Evolutionary conservation across 2,329 filamentous ascomycete species (phyloP), one percentile per base, ranked within the genome.

Genomic region (Alternaria ventricosa): DNA sequence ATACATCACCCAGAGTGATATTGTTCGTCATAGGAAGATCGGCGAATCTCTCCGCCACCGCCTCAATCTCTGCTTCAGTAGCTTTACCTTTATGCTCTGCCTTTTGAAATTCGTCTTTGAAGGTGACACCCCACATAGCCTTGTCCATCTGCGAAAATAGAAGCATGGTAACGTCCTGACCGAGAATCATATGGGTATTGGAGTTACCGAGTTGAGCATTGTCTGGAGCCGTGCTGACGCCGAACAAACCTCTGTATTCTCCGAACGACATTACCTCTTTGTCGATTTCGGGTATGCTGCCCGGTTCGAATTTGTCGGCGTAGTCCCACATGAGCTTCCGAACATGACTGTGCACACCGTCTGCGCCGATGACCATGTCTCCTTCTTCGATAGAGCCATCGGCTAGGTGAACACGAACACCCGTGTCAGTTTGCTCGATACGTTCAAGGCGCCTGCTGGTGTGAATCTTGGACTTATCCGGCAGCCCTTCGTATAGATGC

Each of bases 1-100:
- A 82, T 2, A 84, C 36, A 11, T 82, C 75, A 0, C 70, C 69
- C 57, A 84, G 80, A 2, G 63, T 74, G 9, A 80, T 9, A 0
- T 61, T 70, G 3, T 73, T 72, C 2, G 69, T 68, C 12, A 82
- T 43, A 7, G 71, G 69, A 18, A 74, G 63, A 27, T 75, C 64
- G 12, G 66, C 72, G 49, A 78, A 70, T 10, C 66, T 64, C 8
- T 64, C 63, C 1, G 74, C 78, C 2, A 77, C 36, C 0, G 55
- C 69, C 8, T 79, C 72, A 12, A 72, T 71, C 23, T 81, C 79
- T 9, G 76, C 68, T 0, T 75, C 57, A 27, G 20, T 36, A 6
- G 56, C 55, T 49, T 44, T 63, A 45, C 51, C 60, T 51, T 18
- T 36, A 13, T 36, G 30, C 11, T 64, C 62, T 57, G 68, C 60